phyloP scores from a whole-genome alignment of 1,284 basidiomycete genomes.

The Trametes sp. region DNA sequence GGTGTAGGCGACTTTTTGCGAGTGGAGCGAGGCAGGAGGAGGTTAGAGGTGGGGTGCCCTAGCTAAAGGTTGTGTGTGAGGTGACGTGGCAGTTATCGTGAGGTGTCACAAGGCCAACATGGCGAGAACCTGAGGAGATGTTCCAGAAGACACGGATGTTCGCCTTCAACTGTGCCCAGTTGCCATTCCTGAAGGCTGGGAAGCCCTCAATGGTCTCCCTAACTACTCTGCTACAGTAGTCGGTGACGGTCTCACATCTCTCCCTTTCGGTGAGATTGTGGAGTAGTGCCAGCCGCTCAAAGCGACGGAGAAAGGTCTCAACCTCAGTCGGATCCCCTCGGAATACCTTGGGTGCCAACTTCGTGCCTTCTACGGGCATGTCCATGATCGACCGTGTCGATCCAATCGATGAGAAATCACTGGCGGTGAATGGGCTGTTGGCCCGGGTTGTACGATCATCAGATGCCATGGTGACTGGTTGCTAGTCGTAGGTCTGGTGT shows the following conservation, averaged over 20 bases:
- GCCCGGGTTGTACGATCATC: not conserved
- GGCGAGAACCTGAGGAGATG: too few relatives aligned
- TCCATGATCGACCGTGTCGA: constrained; percentile 6
- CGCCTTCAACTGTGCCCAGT: constrained; percentile 5
- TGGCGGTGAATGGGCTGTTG: not conserved
- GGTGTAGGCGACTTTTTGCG: too few relatives aligned
- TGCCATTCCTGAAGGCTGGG: not conserved
- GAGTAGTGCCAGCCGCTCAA: constrained; percentile 10
- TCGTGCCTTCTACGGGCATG: constrained; percentile 10
- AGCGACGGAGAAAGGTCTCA: constrained; percentile 2
- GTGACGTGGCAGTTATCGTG: too few relatives aligned
- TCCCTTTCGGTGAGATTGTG: constrained; percentile 5
- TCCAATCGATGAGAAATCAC: constrained; percentile 2
- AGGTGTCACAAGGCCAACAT: too few relatives aligned
- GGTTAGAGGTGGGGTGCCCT: too few relatives aligned
- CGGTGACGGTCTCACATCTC: constrained; percentile 10
- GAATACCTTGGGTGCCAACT: constrained; percentile 7
- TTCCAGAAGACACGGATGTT: constrained; percentile 11
- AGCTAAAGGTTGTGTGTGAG: too few relatives aligned
- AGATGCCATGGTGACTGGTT: not conserved
- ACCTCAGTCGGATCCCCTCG: constrained; percentile 7
- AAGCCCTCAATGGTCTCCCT: constrained; percentile 13
- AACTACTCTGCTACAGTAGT: constrained; percentile 5
- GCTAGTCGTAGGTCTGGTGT: too few relatives aligned
- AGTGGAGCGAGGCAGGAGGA: too few relatives aligned